Conservation (phyloP, 805 yeast genomes). For the Blastobotrys terrestris region DNA sequence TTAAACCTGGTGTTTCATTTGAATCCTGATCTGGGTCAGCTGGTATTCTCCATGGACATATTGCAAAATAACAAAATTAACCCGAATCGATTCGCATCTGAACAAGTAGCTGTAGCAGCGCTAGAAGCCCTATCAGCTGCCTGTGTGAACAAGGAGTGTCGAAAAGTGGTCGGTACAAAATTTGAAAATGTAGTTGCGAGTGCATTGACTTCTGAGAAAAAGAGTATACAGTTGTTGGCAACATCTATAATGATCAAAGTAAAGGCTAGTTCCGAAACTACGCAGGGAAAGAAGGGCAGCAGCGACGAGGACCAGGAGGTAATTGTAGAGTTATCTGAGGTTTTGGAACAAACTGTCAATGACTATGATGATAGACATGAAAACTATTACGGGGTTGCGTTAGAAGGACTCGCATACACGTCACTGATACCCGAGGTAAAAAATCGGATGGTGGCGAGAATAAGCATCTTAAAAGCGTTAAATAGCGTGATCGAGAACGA, state of each 20-base stretch:
- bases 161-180: slow-evolving; percentile 24
- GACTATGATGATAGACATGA: slow-evolving; percentile 8
- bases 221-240: slow-evolving; percentile 25
- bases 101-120: slow-evolving; percentile 21
- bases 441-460: slow-evolving; percentile 15
- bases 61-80: slow-evolving; percentile 16
- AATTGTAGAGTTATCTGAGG: slow-evolving; percentile 25
- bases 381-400: slow-evolving; percentile 18
- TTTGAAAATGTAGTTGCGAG: slow-evolving; percentile 19
- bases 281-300: slow-evolving; percentile 10
- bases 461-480: slow-evolving; percentile 19
- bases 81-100: slow-evolving; percentile 12
- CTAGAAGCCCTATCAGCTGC: slow-evolving; percentile 32
- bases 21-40: slow-evolving; percentile 22
- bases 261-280: slow-evolving; percentile 23
- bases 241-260: slow-evolving; percentile 32
- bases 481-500: slow-evolving; percentile 10
- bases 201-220: slow-evolving; percentile 20
- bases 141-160: slow-evolving; percentile 27
- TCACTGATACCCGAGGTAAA: slow-evolving; percentile 28
- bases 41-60: slow-evolving; percentile 20
- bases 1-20: slow-evolving; percentile 25
- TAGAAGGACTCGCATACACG: slow-evolving; percentile 36
- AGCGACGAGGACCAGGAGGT: slow-evolving; percentile 15
- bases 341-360: slow-evolving; percentile 20